Evolutionary conservation across 2,329 filamentous ascomycete species (phyloP), one percentile per base, ranked within the genome.

Genomic region (Microsporum canis): DNA sequence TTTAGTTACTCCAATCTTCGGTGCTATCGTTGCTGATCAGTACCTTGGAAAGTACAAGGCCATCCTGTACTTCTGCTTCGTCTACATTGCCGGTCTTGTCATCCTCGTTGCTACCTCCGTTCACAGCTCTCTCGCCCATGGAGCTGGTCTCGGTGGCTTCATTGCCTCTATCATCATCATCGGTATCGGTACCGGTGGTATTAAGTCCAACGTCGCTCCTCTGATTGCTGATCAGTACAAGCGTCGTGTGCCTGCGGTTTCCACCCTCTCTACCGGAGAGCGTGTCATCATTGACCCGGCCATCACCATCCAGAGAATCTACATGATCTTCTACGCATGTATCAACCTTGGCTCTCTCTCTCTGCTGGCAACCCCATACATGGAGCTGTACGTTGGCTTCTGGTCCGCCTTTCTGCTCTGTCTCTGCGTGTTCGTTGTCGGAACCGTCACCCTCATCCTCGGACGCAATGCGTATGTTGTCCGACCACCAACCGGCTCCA

Each of bases 341-440:
- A 88, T 89, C 69, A 89, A 90, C 72, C 66, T 90, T 14, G 88
- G 87, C n/a, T 82, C 84, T 1, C 77, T 91, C 5, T 87, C 83
- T 0, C 77, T 83, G 60, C 79, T 89, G 66, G 84, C 82, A 5
- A 89, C 84, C 0, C 83, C 83, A 0, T 85, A 84, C 69, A 80
- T 89, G 76, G 88, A 91, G 71, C 76, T 81, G 62, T 80, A 85
- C 66, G 72, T 84, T 61, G 84, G 84, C 3, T 90, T 88, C 73
- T 82, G 85, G 80, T 79, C 79, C 1, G 86, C 84, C 1, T 89
- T 80, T 67, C 72, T 85, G 14, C 72, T 88, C 41, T 80, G 82
- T 57, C 80, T 86, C 65, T 79, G 78, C 69, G 81, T 86, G 73
- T 88, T 89, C 74, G 74, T 81, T 61, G 71, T 86, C 12, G 83